phyloP scores from a whole-genome alignment of 2,329 filamentous ascomycete genomes.

The Fusarium sp. region DNA sequence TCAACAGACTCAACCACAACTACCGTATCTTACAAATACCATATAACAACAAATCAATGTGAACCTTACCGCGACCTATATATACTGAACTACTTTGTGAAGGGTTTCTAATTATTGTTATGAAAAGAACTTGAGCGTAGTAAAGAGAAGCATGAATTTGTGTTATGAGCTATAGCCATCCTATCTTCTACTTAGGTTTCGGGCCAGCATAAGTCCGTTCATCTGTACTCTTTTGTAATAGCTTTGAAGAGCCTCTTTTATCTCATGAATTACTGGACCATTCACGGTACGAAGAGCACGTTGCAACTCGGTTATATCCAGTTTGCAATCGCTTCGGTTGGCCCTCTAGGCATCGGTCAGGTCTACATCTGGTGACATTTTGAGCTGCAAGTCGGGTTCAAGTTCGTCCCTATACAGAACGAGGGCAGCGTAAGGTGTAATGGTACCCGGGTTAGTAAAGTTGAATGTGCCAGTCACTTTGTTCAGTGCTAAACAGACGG shows the following conservation, averaged over 20 bases:
- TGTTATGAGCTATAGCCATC: too few relatives aligned
- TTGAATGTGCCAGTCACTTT: constrained; percentile 74
- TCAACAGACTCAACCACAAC: too few relatives aligned
- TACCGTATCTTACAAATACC: too few relatives aligned
- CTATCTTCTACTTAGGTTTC: too few relatives aligned
- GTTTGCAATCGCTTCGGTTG: constrained; percentile 61
- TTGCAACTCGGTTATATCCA: neutral
- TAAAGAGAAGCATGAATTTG: too few relatives aligned
- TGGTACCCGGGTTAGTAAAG: constrained; percentile 77
- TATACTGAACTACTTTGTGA: neutral
- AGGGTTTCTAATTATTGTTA: neutral
- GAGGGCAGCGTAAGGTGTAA: constrained; percentile 48
- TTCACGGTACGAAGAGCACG: neutral
- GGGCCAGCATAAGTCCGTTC: neutral
- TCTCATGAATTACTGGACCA: neutral
- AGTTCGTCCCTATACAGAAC: neutral
- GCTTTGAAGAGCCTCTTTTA: neutral
- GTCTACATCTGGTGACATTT: neutral
- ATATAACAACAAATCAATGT: too few relatives aligned
- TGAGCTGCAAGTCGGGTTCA: neutral
- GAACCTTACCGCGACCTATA: too few relatives aligned
- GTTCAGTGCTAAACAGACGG: constrained; percentile 70
- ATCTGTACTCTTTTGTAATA: too few relatives aligned
- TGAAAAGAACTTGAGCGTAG: too few relatives aligned
- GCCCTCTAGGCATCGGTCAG: neutral